phyloP scores from a whole-genome alignment of 108 stramenopile species.

The Ochromonas danica region DNA sequence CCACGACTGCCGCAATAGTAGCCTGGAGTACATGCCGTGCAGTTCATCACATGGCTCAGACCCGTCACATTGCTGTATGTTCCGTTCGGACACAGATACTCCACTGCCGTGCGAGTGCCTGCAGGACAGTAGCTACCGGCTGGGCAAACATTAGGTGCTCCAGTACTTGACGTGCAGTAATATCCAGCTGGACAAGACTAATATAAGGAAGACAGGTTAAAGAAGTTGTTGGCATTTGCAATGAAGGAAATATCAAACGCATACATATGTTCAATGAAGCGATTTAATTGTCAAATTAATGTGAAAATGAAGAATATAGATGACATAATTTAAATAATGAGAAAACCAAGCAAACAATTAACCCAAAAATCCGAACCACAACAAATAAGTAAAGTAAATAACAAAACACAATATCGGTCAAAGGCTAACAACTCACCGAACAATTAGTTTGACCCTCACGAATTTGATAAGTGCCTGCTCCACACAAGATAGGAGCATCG shows the following conservation, averaged over 20 bases:
- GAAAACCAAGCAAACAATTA: no score
- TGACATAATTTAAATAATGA: no score
- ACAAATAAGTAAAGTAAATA: no score
- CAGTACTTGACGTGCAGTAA: constrained; percentile 38
- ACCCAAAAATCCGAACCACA: no score
- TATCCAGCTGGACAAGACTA: constrained; percentile 51
- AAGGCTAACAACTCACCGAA: no score
- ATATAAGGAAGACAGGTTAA: no score
- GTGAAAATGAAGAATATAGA: no score
- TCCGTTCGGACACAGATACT: neutral
- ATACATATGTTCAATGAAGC: no score
- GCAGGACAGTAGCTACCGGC: constrained; percentile 51
- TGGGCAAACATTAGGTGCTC: constrained; percentile 51
- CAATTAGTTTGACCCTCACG: neutral
- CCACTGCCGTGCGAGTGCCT: constrained; percentile 39
- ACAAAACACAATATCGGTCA: no score
- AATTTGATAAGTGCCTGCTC: constrained; percentile 31
- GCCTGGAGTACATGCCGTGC: constrained; percentile 41
- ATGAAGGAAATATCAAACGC: no score
- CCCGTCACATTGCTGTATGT: constrained; percentile 36
- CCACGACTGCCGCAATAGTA: constrained; percentile 28
- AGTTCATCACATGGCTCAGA: constrained; percentile 3
- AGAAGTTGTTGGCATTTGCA: no score
- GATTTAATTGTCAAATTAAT: no score
- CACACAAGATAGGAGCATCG: constrained; percentile 27